Evolutionary conservation across 495 filamentous ascomycete genomes (phyloP).

Genomic region (Hyphodiscus hymeniophilus): DNA sequence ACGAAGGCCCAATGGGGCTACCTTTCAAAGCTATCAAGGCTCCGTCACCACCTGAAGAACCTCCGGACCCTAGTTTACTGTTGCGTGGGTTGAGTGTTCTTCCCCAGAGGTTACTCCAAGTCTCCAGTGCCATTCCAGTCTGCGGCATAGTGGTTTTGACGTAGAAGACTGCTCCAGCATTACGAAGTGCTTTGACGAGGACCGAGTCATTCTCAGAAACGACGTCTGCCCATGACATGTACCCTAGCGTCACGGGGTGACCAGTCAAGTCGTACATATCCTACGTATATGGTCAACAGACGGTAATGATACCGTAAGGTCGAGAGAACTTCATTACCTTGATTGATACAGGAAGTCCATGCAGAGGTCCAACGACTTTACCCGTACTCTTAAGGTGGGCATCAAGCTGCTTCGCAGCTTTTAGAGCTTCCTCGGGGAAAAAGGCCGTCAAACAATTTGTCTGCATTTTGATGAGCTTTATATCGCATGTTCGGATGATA

Average conservation of each 20-base stretch:
- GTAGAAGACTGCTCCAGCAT: conserved; percentile 47
- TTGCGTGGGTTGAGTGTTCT: conserved; percentile 42
- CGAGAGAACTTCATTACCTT: no score
- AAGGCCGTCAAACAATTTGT: conserved; percentile 17
- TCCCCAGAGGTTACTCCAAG: conserved; percentile 17
- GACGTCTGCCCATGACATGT: conserved; percentile 29
- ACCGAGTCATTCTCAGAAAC: not conserved
- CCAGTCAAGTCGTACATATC: conserved; percentile 25
- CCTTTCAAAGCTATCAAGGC: conserved; percentile 45
- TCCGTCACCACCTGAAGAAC: conserved; percentile 50
- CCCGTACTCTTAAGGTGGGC: conserved; percentile 34
- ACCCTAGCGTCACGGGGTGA: conserved; percentile 33
- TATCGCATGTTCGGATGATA: conserved; percentile 34
- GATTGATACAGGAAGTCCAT: conserved; percentile 55
- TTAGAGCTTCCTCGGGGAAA: conserved; percentile 50
- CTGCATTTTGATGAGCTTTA: not conserved
- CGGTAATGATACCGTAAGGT: no score
- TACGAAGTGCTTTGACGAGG: conserved; percentile 29
- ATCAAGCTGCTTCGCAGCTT: conserved; percentile 49
- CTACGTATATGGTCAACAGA: conserved; percentile 29
- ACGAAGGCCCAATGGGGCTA: conserved; percentile 46
- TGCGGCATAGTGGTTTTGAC: conserved; percentile 37
- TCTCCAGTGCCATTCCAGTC: conserved; percentile 13
- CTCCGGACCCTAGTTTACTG: conserved; percentile 41
- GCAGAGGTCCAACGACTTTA: conserved; percentile 46